Conservation (phyloP, 1,139 yeast genomes). For the Pichia sp. region DNA sequence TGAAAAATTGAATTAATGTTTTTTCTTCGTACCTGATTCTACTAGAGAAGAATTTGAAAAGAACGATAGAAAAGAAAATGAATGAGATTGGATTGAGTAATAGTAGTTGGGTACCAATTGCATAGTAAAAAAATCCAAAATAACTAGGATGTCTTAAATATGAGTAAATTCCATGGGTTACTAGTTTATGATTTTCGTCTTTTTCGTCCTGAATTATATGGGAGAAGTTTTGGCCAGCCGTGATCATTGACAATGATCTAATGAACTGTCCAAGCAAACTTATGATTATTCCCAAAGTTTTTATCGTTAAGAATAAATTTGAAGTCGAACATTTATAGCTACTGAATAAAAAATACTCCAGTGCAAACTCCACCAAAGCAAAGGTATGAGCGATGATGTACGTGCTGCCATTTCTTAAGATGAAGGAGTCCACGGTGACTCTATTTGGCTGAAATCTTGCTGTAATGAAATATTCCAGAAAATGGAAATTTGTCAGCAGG, state of each 20-base stretch:
- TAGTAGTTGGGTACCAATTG: constrained; percentile 71
- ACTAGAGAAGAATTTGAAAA: constrained; percentile 59
- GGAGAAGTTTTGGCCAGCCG: constrained; percentile 83
- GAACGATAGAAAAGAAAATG: constrained; percentile 36
- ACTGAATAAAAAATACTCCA: constrained; percentile 29
- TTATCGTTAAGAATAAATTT: not conserved
- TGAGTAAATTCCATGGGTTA: constrained; percentile 66
- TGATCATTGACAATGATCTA: constrained; percentile 74
- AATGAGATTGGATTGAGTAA: constrained; percentile 55
- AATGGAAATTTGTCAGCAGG: constrained; percentile 57
- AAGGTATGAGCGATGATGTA: constrained; percentile 57
- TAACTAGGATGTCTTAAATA: constrained; percentile 81
- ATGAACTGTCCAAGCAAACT: constrained; percentile 53
- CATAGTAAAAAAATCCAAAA: constrained; percentile 91
- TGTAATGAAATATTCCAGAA: constrained; percentile 73
- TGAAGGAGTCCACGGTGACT: constrained; percentile 67
- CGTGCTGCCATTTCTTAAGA: constrained; percentile 52
- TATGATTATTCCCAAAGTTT: constrained; percentile 37
- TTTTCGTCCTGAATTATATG: constrained; percentile 61
- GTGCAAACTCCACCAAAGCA: constrained; percentile 40
- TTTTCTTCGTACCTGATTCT: constrained; percentile 69
- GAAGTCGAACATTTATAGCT: too few relatives aligned
- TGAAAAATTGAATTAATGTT: constrained; percentile 59
- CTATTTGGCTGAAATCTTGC: constrained; percentile 61
- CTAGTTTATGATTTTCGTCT: constrained; percentile 48